Evolutionary conservation across 2,329 filamentous ascomycete species (phyloP).

Genomic region (Verticillium klebahnii): DNA sequence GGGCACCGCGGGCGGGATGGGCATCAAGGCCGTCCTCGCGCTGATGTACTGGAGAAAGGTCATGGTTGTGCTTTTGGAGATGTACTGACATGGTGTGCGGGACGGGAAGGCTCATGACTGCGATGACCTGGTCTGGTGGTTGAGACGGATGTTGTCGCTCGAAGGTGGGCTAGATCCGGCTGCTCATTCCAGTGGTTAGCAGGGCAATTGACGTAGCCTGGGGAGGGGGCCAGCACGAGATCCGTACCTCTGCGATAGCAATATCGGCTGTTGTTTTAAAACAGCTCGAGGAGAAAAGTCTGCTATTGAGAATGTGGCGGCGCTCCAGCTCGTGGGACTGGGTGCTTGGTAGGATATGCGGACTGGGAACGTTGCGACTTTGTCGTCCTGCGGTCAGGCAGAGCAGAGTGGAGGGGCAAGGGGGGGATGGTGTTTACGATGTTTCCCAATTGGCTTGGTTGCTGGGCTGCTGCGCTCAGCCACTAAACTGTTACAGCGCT

Average conservation of each 20-base stretch:
- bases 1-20: slow-evolving; percentile 5
- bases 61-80: slow-evolving; percentile 7
- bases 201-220: slow-evolving; percentile 24
- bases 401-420: not conserved
- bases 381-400: not conserved
- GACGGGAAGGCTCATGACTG: slow-evolving; percentile 6
- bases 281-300: not conserved
- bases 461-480: slow-evolving; percentile 9
- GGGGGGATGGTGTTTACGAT: slow-evolving; percentile 19
- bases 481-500: not conserved
- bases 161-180: not conserved
- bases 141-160: not conserved
- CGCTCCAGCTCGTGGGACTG: slow-evolving; percentile 2
- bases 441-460: slow-evolving; percentile 26
- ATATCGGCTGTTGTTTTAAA: not conserved
- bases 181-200: slow-evolving; percentile 37
- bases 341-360: slow-evolving; percentile 2
- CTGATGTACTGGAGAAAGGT: slow-evolving; percentile 13
- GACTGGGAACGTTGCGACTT: not conserved
- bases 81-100: slow-evolving; percentile 14
- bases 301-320: slow-evolving; percentile 12
- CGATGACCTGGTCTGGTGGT: slow-evolving; percentile 5
- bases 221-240: not conserved
- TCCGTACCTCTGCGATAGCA: not conserved
- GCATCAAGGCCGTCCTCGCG: slow-evolving; percentile 18